Evolutionary conservation across 495 filamentous ascomycete genomes (phyloP), one percentile per base, ranked within the genome.

Genomic region (Hyaloscypha bicolor): DNA sequence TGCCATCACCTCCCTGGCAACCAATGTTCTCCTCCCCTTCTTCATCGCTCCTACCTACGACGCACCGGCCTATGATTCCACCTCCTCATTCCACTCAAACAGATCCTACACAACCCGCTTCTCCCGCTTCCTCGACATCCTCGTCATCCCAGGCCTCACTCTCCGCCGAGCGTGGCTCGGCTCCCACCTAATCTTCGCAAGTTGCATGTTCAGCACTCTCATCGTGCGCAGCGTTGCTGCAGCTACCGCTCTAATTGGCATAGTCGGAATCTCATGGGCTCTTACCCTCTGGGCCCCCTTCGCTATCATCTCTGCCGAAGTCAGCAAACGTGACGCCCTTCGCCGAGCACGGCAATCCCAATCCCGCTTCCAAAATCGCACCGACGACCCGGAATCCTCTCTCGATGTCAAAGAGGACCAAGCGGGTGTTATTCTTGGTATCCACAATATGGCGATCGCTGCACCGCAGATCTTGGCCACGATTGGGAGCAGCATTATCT

Each of bases 381-480:
- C 71, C 6, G 59, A 63, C 35, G 67, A 65, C 2, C 33, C 32
- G 22, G 53, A 61, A 39, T 78, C 72, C 31, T 79, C 82, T 14
- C 80, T 80, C 9, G 85, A 82, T 14, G n/a, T 25, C 14, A 75
- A 74, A 4, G 69, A 67, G 22, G 90, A 93, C 62, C 93, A 96
- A 77, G 93, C 93, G 1, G 93, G 93, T 16, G 91, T 97, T 29
- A 88, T 97, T 37, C 82, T 97, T 2, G 93, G 93, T 2, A 89
- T 97, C 29, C 93, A 97, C 78, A 97, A 97, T 75, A 93, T 97
- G 76, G 90, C 93, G 31, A 87, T 97, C 66, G 90, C 92, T 0
- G 86, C 93, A 25, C 93, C 93, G 16, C 93, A 97, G 76, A 91
- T 96, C 62, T 84, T 97, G 42, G 92, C 93, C 19, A 96, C 93